Conservation (phyloP, 768 basidiomycete genomes). For the Suillus spraguei region DNA sequence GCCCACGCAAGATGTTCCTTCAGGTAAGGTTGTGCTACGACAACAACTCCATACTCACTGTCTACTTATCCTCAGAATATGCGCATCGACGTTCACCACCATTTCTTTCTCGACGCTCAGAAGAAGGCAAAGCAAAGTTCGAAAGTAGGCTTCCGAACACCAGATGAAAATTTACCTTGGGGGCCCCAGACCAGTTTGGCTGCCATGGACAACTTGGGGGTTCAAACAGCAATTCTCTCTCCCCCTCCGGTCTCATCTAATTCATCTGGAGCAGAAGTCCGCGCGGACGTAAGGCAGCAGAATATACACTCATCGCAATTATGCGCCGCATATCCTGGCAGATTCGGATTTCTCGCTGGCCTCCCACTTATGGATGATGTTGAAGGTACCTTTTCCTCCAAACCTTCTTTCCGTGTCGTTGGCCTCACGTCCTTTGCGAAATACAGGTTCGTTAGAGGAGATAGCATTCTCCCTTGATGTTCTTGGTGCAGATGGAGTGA, state of each 20-base stretch:
- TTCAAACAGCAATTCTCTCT: slow-evolving; percentile 67
- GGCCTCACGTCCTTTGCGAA: slow-evolving; percentile 14
- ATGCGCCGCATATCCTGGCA: slow-evolving; percentile 48
- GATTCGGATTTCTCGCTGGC: slow-evolving; percentile 74
- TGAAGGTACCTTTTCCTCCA: slow-evolving; percentile 43
- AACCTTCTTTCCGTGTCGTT: slow-evolving; percentile 4
- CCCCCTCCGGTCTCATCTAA: slow-evolving; percentile 57
- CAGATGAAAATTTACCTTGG: slow-evolving; percentile 70
- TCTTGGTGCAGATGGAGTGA: slow-evolving; percentile 64
- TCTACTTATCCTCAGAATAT: slow-evolving; percentile 9
- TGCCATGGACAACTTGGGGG: slow-evolving; percentile 60
- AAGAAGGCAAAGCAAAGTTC: slow-evolving; percentile 48
- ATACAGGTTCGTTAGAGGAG: slow-evolving; percentile 58
- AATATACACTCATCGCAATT: slow-evolving; percentile 53
- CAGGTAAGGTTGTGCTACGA: slow-evolving; percentile 5
- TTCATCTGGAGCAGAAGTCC: slow-evolving; percentile 41
- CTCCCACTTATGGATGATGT: slow-evolving; percentile 64
- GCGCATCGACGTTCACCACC: slow-evolving; percentile 74
- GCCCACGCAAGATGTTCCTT: background rate
- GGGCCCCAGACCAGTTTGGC: slow-evolving; percentile 54
- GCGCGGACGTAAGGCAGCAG: slow-evolving; percentile 42
- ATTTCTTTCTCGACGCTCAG: slow-evolving; percentile 61
- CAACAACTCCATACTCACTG: background rate
- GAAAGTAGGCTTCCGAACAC: slow-evolving; percentile 62
- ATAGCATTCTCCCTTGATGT: slow-evolving; percentile 63